A percentile compares a stretch with the other conserved stretches of the same genome.
phyloP scores from a whole-genome alignment of 2,329 filamentous ascomycete species.

The Botryotinia calthae region DNA sequence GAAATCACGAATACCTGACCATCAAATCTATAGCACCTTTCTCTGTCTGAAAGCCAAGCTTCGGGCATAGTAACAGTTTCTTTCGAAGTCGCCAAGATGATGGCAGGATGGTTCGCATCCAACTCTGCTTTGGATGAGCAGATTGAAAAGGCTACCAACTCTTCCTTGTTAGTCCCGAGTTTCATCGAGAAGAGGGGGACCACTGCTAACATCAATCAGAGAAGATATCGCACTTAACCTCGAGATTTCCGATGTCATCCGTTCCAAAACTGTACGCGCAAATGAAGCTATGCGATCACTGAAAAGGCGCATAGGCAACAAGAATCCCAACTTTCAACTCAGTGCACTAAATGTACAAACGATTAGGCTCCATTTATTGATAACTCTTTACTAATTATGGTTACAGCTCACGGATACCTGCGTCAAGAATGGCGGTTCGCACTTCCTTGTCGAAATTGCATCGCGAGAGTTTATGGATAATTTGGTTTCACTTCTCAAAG shows the following conservation, averaged over 20 bases:
- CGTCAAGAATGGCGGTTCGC: slow-evolving; percentile 94
- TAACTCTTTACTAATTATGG: slow-evolving; percentile 35
- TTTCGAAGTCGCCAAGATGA: slow-evolving; percentile 50
- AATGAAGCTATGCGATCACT: slow-evolving; percentile 98
- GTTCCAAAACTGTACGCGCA: slow-evolving; percentile 94
- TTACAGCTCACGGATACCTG: slow-evolving; percentile 88
- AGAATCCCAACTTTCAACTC: slow-evolving; percentile 95
- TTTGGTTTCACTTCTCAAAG: slow-evolving; percentile 82
- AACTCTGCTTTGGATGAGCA: slow-evolving; percentile 94
- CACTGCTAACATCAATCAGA: slow-evolving; percentile 46
- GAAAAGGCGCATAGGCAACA: slow-evolving; percentile 91
- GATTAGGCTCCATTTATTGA: neutral
- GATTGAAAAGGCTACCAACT: slow-evolving; percentile 94
- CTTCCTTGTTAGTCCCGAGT: slow-evolving; percentile 61
- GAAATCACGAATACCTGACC: neutral
- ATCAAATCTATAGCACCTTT: neutral
- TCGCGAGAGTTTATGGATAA: slow-evolving; percentile 99
- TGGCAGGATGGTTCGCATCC: slow-evolving; percentile 96
- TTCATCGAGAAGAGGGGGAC: neutral
- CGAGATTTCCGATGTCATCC: slow-evolving; percentile 95
- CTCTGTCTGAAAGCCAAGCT: neutral
- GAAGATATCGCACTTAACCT: slow-evolving; percentile 97
- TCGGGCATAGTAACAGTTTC: neutral
- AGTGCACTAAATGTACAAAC: slow-evolving; percentile 78
- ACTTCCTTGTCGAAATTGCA: slow-evolving; percentile 93